phyloP scores from a whole-genome alignment of 148 eudicot genomes.

The Hydrangea macrophylla region DNA sequence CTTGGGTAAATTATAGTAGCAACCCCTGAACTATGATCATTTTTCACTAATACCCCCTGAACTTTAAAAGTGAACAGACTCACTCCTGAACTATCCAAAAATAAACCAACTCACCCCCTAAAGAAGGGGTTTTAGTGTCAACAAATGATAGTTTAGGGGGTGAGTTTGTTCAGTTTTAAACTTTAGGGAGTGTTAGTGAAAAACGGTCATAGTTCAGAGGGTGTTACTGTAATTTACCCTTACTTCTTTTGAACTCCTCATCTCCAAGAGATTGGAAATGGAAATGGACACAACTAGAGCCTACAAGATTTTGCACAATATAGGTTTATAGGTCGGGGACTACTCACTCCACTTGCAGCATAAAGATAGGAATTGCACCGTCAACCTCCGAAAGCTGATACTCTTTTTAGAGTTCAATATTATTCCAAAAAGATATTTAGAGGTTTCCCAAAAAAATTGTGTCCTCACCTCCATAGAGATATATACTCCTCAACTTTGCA shows the following conservation, averaged over 20 bases:
- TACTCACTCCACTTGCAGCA: constrained; percentile 14
- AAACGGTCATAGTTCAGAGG: no score
- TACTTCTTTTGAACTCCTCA: not conserved
- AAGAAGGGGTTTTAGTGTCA: no score
- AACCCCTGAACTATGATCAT: no score
- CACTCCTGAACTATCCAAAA: no score
- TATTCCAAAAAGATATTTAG: not conserved
- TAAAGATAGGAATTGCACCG: constrained; percentile 6
- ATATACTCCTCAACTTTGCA: not conserved
- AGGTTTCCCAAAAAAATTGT: not conserved
- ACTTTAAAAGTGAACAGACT: no score
- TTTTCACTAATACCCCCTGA: no score
- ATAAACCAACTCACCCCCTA: no score
- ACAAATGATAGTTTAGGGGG: no score
- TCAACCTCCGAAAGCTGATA: constrained; percentile 6
- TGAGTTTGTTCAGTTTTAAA: no score
- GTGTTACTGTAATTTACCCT: no score
- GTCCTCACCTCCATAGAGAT: constrained; percentile 1
- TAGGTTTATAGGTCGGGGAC: constrained; percentile 4
- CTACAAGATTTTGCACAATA: constrained; percentile 10
- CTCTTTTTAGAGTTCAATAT: not conserved
- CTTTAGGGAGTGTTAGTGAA: no score
- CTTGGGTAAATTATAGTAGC: no score
- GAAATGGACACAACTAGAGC: constrained; percentile 12
- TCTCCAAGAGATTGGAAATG: not conserved